These are phyloP conservation scores for Salix dunnii DNA, from an alignment of 345 rosid species.

Conservation along the genomic window DNA sequence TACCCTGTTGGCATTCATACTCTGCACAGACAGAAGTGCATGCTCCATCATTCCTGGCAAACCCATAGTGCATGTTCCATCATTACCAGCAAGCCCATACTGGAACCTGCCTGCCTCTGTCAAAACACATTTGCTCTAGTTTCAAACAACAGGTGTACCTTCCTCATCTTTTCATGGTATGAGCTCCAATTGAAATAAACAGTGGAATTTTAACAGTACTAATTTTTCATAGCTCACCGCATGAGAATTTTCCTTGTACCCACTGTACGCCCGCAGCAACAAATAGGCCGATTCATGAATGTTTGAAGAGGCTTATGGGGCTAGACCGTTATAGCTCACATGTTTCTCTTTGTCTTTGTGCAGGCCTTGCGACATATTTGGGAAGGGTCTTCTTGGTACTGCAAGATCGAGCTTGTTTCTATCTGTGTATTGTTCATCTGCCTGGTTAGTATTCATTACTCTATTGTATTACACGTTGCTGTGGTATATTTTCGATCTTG, in stretches of 20 bases:
- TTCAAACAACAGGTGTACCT: not conserved
- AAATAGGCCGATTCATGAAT: too few relatives aligned
- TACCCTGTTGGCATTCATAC: not conserved
- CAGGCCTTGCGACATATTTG: constrained; percentile 71
- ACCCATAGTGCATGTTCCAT: too few relatives aligned
- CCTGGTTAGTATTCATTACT: constrained; percentile 57
- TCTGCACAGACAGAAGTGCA: not conserved
- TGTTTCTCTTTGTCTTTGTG: constrained; percentile 16
- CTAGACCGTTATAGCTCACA: not conserved
- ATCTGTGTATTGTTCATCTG: constrained; percentile 79
- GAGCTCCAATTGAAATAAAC: not conserved
- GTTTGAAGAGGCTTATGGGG: too few relatives aligned
- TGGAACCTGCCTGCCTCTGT: too few relatives aligned
- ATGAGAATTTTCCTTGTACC: not conserved
- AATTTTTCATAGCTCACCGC: not conserved
- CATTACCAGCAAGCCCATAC: too few relatives aligned
- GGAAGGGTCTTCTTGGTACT: constrained; percentile 81
- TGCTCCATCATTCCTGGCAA: too few relatives aligned
- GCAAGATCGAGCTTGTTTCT: constrained; percentile 94
- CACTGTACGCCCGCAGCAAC: too few relatives aligned
- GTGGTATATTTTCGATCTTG: not conserved
- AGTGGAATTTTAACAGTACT: not conserved
- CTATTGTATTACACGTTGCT: not conserved
- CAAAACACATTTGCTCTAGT: not conserved
- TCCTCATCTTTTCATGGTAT: not conserved